These are phyloP conservation scores for Fusarium udum DNA, from an alignment of 2,329 filamentous ascomycete genomes.

Conservation along the genomic window DNA sequence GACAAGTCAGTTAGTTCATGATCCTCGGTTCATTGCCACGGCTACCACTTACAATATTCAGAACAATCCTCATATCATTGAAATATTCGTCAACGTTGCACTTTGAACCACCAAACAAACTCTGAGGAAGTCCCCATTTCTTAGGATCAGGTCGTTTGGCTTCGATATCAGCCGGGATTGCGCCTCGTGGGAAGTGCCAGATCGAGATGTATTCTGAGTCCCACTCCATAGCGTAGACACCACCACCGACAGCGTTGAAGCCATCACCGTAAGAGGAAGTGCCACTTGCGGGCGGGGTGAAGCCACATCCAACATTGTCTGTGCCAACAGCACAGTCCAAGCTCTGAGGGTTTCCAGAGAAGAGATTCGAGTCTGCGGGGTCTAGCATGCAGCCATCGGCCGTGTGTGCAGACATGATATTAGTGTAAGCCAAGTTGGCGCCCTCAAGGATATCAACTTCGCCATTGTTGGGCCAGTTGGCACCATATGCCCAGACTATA, in stretches of 20 bases:
- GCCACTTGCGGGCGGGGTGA: slow-evolving; percentile 51
- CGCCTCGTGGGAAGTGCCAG: slow-evolving; percentile 77
- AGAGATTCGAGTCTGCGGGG: slow-evolving; percentile 30
- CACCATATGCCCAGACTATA: slow-evolving; percentile 63
- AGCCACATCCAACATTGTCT: slow-evolving; percentile 58
- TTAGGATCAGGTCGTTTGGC: slow-evolving; percentile 67
- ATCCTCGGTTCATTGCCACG: background rate
- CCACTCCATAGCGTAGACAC: slow-evolving; percentile 78
- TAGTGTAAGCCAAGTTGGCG: slow-evolving; percentile 67
- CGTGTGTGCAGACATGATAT: slow-evolving; percentile 72
- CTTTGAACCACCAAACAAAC: slow-evolving; percentile 69
- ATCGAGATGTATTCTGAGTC: slow-evolving; percentile 72
- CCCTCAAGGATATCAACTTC: slow-evolving; percentile 79
- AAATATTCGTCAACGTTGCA: slow-evolving; percentile 77
- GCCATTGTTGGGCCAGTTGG: slow-evolving; percentile 69
- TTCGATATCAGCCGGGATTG: slow-evolving; percentile 72
- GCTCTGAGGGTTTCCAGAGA: slow-evolving; percentile 42
- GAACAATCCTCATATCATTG: slow-evolving; percentile 73
- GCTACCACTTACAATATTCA: slow-evolving; percentile 65
- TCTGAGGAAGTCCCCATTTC: slow-evolving; percentile 74
- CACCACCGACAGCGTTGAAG: slow-evolving; percentile 74
- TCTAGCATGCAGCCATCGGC: slow-evolving; percentile 46
- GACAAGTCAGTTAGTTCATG: background rate
- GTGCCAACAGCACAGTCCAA: slow-evolving; percentile 51
- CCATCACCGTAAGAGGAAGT: slow-evolving; percentile 65